phyloP scores from a whole-genome alignment of 2,329 filamentous ascomycete genomes.

The Penicillium brasilianum region DNA sequence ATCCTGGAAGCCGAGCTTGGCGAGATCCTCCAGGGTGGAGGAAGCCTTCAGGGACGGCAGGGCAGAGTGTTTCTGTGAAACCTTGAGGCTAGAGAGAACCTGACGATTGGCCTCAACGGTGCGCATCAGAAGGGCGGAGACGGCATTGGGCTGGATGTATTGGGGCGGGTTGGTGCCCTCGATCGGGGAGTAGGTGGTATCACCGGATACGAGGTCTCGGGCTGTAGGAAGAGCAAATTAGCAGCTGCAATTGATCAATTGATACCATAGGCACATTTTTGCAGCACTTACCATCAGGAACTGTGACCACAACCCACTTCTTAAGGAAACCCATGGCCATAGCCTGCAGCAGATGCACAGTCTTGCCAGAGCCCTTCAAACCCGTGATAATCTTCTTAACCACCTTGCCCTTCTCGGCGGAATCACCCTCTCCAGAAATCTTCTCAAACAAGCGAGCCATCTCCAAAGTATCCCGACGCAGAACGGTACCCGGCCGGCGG shows the following conservation, averaged over 20 bases:
- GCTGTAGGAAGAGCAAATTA: conserved; percentile 55
- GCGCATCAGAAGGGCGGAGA: conserved; percentile 72
- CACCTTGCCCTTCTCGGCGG: conserved; percentile 41
- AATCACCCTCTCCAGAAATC: conserved; percentile 51
- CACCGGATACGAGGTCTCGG: conserved; percentile 78
- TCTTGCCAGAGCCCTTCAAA: conserved; percentile 80
- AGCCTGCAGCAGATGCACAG: conserved; percentile 80
- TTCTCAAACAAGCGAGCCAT: conserved; percentile 68
- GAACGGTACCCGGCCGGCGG: conserved; percentile 75
- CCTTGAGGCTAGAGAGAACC: conserved; percentile 61
- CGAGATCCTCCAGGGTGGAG: conserved; percentile 70
- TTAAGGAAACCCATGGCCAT: conserved; percentile 80
- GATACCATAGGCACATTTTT: not conserved
- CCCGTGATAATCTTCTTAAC: conserved; percentile 72
- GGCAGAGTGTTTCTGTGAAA: conserved; percentile 61
- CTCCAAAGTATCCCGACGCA: conserved; percentile 77
- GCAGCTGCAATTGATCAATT: conserved; percentile 9
- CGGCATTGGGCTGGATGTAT: conserved; percentile 81
- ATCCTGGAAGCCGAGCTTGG: conserved; percentile 71
- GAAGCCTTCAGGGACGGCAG: conserved; percentile 64
- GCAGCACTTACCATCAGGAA: conserved; percentile 78
- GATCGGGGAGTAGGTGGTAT: conserved; percentile 78
- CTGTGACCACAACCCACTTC: conserved; percentile 84
- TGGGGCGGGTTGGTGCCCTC: conserved; percentile 57
- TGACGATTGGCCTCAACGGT: conserved; percentile 73